phyloP scores from a whole-genome alignment of 768 basidiomycete genomes.

The Hygrophorus pudorinus region DNA sequence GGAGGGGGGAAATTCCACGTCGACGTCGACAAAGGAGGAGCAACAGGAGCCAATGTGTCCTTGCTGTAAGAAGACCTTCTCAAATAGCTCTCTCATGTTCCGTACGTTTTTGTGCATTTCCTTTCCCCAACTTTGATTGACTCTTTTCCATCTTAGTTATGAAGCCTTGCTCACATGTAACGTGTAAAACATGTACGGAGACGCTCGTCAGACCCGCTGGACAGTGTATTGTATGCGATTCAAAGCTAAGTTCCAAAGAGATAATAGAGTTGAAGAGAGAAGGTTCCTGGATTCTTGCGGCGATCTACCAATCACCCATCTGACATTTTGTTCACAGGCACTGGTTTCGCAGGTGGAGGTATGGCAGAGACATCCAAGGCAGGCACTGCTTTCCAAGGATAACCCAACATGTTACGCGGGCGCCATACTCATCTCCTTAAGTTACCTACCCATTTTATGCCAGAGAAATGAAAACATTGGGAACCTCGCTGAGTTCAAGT shows the following conservation, averaged over 20 bases:
- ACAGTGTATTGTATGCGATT: constrained; percentile 86
- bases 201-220: constrained; percentile 68
- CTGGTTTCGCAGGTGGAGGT: constrained; percentile 93
- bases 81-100: constrained; percentile 65
- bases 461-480: too few relatives aligned
- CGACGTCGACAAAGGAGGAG: constrained; percentile 41
- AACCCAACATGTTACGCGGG: too few relatives aligned
- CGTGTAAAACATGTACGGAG: constrained; percentile 86
- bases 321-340: constrained; percentile 38
- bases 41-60: constrained; percentile 62
- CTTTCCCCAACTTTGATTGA: neutral
- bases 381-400: constrained; percentile 85
- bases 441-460: too few relatives aligned
- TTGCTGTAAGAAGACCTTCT: constrained; percentile 77
- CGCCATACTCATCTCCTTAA: too few relatives aligned
- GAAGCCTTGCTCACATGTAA: constrained; percentile 85
- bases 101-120: constrained; percentile 31
- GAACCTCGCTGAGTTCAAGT: too few relatives aligned
- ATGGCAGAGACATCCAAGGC: constrained; percentile 76
- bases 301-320: neutral
- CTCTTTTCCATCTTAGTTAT: constrained; percentile 37
- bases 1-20: constrained; percentile 23
- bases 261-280: constrained; percentile 82
- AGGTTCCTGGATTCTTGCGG: constrained; percentile 34
- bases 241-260: constrained; percentile 51